Evolutionary conservation across 2,329 filamentous ascomycete species (phyloP).

Genomic region (Tolypocladium ovalisporum): DNA sequence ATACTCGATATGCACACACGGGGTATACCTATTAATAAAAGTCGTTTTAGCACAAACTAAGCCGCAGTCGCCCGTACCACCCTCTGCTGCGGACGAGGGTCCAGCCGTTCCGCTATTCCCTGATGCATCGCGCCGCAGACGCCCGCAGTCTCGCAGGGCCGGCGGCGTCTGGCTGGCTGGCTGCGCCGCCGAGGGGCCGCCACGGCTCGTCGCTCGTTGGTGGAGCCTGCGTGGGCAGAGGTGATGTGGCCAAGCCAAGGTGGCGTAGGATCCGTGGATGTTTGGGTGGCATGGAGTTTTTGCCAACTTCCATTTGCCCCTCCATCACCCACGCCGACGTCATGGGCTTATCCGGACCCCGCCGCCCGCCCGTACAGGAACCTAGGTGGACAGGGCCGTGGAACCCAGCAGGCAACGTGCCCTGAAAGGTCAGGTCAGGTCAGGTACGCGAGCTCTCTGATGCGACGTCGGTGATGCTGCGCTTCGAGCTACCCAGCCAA

Average conservation of each 20-base stretch:
- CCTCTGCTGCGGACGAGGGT: neutral
- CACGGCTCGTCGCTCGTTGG: neutral
- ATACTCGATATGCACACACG: no score
- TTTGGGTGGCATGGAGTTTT: neutral
- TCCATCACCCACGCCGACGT: neutral
- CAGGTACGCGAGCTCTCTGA: neutral
- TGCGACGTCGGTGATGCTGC: neutral
- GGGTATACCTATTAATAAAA: no score
- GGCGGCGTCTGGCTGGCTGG: neutral
- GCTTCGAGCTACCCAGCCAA: neutral
- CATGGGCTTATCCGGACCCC: neutral
- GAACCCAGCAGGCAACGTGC: neutral
- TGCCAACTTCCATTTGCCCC: neutral
- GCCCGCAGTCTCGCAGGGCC: neutral
- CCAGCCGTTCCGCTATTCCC: neutral
- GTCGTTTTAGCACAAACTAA: no score
- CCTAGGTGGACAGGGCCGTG: neutral
- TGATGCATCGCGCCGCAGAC: neutral
- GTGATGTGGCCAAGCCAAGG: neutral
- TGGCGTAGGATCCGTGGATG: neutral
- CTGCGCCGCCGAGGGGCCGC: neutral
- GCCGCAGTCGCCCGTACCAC: no score
- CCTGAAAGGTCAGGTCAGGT: neutral
- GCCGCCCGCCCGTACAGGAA: neutral
- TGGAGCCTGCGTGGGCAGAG: neutral